Percentiles rank a stretch among this genome's conserved stretches.
phyloP scores from a whole-genome alignment of 2,329 filamentous ascomycete genomes.

The Fusarium neocosmosporiellum region DNA sequence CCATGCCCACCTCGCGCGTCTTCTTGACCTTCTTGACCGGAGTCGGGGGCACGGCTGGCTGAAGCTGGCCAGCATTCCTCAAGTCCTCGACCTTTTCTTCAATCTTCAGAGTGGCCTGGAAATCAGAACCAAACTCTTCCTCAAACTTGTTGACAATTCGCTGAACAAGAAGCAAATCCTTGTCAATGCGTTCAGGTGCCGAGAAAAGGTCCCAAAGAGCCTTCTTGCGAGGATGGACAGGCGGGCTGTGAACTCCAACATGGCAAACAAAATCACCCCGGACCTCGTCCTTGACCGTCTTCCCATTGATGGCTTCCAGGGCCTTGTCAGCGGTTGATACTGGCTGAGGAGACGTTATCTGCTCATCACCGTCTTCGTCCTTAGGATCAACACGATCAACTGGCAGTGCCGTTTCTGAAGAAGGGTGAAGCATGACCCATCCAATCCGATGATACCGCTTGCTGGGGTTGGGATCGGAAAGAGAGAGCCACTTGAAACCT shows the following conservation, averaged over 20 bases:
- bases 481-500: slow-evolving; percentile 93
- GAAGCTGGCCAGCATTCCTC: slow-evolving; percentile 79
- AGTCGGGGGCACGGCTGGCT: slow-evolving; percentile 68
- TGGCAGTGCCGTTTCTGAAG: slow-evolving; percentile 72
- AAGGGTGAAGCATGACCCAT: slow-evolving; percentile 95
- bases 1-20: slow-evolving; percentile 68
- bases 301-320: slow-evolving; percentile 94
- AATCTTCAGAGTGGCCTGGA: slow-evolving; percentile 82
- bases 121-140: slow-evolving; percentile 80
- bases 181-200: slow-evolving; percentile 90
- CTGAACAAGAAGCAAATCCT: slow-evolving; percentile 85
- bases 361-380: slow-evolving; percentile 72
- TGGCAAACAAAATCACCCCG: slow-evolving; percentile 98
- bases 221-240: slow-evolving; percentile 88
- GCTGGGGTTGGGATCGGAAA: slow-evolving; percentile 95
- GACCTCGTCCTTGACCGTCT: slow-evolving; percentile 94
- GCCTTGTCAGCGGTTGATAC: slow-evolving; percentile 83
- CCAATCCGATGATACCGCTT: slow-evolving; percentile 98
- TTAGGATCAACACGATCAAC: slow-evolving; percentile 79
- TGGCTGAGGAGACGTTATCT: slow-evolving; percentile 63
- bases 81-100: slow-evolving; percentile 89
- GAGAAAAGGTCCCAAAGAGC: slow-evolving; percentile 97
- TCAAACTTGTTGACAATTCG: slow-evolving; percentile 88
- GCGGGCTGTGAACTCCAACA: slow-evolving; percentile 94
- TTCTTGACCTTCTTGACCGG: slow-evolving; percentile 70